Base-by-base conservation (phyloP, 2,329 filamentous ascomycete species). In the Acephala macrosclerotiorum region DNA sequence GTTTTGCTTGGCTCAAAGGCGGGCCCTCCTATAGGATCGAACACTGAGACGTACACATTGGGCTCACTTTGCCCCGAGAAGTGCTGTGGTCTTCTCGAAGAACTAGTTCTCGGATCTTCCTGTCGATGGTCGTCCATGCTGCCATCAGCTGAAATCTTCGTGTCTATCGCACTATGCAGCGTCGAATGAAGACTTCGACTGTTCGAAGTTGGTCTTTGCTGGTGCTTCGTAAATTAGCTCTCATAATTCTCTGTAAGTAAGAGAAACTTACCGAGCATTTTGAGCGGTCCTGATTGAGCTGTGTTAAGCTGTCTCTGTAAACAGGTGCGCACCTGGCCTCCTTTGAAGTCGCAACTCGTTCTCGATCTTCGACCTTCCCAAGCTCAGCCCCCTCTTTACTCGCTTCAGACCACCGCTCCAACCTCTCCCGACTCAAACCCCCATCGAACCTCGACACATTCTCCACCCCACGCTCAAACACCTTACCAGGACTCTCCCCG, bases 1-100 rank as follows among this genome's bases (percentile, higher is more conserved):
- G 83, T 78, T 3, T 78, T 80, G 60, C 79, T 80, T 1, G 83
- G 82, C 66, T 77, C 79, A 71, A 87, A 87, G 1, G 81, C 77
- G 3, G 78, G 76, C 11, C 79, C 75, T 16, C 81, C 79, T 12
- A 86, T 66, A 0, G 85, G 85, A 66, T 87, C 81, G 33, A 76
- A 75, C 4, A 85, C 79, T 38, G 83, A 81, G 7, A 87, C 80
- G 73, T 85, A 87, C 6, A 86, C 80, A 4, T 70, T 51, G 18
- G 65, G n/a, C 5, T 61, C 33, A 33, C 22, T 36, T 3, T 66
- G 59, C 4, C 55, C 62, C 14, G 6, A 18, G 22, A 22, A 22
- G 6, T n/a, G n/a, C 11, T 49, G 45, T 11, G 5, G 22, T 4
- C 4, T 5, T 33, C 20, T 33, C n/a, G n/a, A 33, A n/a, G 26